Evolutionary conservation across 306 rosid species (phyloP), one percentile per base, ranked within the genome.

Genomic region (Inga oerstediana): DNA sequence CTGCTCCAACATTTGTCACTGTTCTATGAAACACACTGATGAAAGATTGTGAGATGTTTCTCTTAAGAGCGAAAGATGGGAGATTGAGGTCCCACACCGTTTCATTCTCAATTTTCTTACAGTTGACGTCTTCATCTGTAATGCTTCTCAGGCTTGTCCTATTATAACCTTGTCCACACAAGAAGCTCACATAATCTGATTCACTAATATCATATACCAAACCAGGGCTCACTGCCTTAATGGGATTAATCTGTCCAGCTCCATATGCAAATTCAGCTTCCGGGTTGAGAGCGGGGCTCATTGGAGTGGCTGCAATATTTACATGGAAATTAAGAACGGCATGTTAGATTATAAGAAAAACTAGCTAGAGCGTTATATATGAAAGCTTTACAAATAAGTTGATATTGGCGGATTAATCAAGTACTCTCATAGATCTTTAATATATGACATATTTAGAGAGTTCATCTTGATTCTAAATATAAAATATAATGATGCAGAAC

Each of bases 111-210:
- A 11, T 65, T 45, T 62, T 5, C 15, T 62, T 5, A 35, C 81
- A 84, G 2, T 32, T 45, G 39, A 71, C 35, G 0, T 44, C 39
- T 3, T 84, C 84, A 20, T 76, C 67, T 10, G 74, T 56, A 8
- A 84, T 8, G 20, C 5, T 2, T 52, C 15, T 59, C 16, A 79
- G 59, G 10, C 3, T 16, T 46, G 27, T 79, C 5, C 67, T 75
- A 13, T 54, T 16, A 24, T 83, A 87, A 52, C 87, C 89, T 79
- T 89, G 85, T 41, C 87, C 78, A 35, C 87, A 86, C 65, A 86
- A 73, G 81, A 76, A 86, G 13, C 35, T 77, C 1, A 83, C 77
- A 54, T 86, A 86, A 54, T 83, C 83, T 4, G 16, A n/a, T 54
- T 68, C 74, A 20, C 17, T 8, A 1, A 59, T 59, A 10, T 59